Conservation (phyloP, 2,329 filamentous ascomycete species). For the Fusarium chuoi region DNA sequence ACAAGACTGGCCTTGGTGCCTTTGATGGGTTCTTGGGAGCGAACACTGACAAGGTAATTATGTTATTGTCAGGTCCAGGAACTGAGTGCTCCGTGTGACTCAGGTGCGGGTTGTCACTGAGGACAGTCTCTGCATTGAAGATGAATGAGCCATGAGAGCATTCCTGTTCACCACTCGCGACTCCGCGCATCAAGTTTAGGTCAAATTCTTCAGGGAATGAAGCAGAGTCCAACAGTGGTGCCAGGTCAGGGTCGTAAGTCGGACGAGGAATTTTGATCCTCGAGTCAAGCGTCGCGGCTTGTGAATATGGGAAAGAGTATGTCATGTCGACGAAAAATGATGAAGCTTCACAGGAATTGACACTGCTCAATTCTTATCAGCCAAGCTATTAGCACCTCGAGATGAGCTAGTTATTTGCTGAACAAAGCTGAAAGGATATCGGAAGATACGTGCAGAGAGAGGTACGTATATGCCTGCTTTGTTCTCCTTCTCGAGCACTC, state of each 20-base stretch:
- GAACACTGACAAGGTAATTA: background rate
- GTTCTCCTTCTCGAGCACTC: background rate
- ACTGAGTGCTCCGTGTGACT: background rate
- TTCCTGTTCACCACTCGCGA: background rate
- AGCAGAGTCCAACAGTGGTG: slow-evolving; percentile 1
- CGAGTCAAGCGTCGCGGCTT: slow-evolving; percentile 2
- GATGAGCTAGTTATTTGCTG: too few species aligned
- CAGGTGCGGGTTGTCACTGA: background rate
- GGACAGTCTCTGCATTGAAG: background rate
- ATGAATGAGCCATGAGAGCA: slow-evolving; percentile 7
- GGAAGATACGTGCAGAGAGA: background rate
- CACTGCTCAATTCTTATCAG: background rate
- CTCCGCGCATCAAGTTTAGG: slow-evolving; percentile 3
- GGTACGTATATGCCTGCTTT: background rate
- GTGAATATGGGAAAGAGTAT: slow-evolving; percentile 3
- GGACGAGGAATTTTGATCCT: slow-evolving; percentile 5
- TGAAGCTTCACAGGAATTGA: accelerated
- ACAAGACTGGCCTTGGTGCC: background rate
- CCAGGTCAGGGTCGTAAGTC: background rate
- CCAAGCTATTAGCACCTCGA: background rate
- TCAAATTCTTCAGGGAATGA: slow-evolving; percentile 6
- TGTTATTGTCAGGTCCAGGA: background rate
- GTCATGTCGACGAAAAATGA: background rate
- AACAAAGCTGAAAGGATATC: background rate
- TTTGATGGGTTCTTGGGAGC: background rate